Percentiles rank a stretch among this genome's conserved stretches.
These are phyloP conservation scores for Alnus glutinosa DNA, from an alignment of 306 rosid species.

Conservation along the genomic window DNA sequence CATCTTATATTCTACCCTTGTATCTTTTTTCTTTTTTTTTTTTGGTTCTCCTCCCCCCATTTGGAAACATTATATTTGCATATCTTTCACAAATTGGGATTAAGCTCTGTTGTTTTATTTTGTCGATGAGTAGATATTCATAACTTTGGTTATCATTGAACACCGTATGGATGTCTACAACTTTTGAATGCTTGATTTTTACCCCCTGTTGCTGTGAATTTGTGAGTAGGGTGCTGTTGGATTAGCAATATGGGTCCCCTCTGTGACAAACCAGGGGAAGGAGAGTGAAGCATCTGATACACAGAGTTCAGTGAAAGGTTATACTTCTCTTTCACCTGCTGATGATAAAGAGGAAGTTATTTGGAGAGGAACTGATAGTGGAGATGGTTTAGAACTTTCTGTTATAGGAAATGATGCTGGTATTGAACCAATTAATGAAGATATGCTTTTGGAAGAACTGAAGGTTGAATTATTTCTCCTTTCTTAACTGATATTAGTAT, in stretches of 20 bases:
- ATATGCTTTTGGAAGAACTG: slow-evolving; percentile 67
- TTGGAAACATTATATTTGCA: background rate
- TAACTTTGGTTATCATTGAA: background rate
- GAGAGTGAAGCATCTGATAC: slow-evolving; percentile 65
- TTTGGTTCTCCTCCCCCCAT: slow-evolving; percentile 5
- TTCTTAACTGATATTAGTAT: slow-evolving; percentile 17
- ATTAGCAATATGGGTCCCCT: slow-evolving; percentile 99
- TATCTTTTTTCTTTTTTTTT: slow-evolving; percentile 4
- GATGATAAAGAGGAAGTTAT: slow-evolving; percentile 49
- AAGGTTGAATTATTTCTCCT: slow-evolving; percentile 49
- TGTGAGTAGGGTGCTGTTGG: slow-evolving; percentile 92
- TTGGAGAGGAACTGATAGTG: slow-evolving; percentile 47
- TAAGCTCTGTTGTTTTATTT: background rate
- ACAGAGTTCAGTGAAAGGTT: slow-evolving; percentile 56
- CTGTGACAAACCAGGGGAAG: slow-evolving; percentile 74
- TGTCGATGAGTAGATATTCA: background rate
- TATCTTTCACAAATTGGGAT: background rate
- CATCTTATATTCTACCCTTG: background rate
- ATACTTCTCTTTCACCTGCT: slow-evolving; percentile 57
- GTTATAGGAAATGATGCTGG: slow-evolving; percentile 45
- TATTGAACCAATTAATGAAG: slow-evolving; percentile 58
- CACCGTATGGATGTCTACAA: background rate
- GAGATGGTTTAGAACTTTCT: slow-evolving; percentile 63
- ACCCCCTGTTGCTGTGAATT: slow-evolving; percentile 13
- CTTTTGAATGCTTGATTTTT: slow-evolving; percentile 11